Base-by-base conservation (phyloP, 2,329 filamentous ascomycete genomes). In the Trichoderma sp. region DNA sequence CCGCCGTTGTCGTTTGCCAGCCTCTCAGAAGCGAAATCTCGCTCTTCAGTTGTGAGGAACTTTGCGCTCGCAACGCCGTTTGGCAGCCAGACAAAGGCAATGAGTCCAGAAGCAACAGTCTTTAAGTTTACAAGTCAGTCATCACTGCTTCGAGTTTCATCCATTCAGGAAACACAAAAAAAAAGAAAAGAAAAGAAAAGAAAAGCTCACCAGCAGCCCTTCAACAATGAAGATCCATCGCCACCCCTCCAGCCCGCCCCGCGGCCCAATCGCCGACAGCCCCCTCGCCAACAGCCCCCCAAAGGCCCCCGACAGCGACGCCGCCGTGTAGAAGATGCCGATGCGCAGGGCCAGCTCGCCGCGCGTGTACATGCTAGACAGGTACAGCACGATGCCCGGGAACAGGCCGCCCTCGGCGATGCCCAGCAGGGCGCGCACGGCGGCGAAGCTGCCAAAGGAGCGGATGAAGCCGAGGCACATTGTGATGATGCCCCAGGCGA, bases 351-450 rank as follows among this genome's bases (percentile, higher is more conserved):
- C 87, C 70, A 90, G 80, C 71, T 90, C 87, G 1, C 83, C 81
- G 24, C 88, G 81, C 21, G 83, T 85, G 73, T 91, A 89, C 71
- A 91, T 84, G 7, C 83, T 82, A 0, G 88, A 89, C 14, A 92
- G 82, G 73, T 91, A 91, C 1, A 92, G 79, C 1, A 90, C 84
- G 82, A 91, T 91, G 58, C 89, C 90, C 0, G 89, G 89, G 2
- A 91, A 78, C 43, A 91, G 77, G 0, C 89, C 89, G 49, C 88
- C 89, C 77, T 91, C 90, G 0, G 86, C 85, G 4, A 89, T 72
- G 10, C 89, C 89, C 5, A 91, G 80, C 37, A 91, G 75, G 8
- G 87, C 87, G 21, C 89, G 83, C 16, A 90, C 86, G 8, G 83
- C 85, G 3, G 88, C 82, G 66, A 91, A 90, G n/a, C 85, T 83